Conservation (phyloP, 257 asterid genomes). For the Capsicum pubescens region DNA sequence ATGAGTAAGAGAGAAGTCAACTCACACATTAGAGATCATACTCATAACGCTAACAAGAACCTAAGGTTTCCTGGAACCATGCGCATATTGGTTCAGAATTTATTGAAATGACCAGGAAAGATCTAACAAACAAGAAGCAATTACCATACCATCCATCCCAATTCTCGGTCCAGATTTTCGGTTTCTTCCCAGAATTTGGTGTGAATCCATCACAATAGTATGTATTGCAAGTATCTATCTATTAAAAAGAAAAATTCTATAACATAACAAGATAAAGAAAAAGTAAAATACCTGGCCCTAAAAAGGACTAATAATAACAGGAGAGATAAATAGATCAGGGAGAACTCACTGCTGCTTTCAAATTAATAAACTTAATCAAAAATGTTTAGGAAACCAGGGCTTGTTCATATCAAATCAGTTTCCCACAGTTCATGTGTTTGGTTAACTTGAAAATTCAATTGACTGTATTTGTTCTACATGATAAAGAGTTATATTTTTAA, state of each 20-base stretch:
- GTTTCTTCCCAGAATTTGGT: slow-evolving; percentile 86
- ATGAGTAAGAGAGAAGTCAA: background rate
- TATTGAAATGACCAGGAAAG: slow-evolving; percentile 8
- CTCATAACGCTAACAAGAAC: slow-evolving; percentile 13
- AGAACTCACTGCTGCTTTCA: no score
- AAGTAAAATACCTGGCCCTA: background rate
- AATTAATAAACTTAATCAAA: background rate
- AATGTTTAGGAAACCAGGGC: background rate
- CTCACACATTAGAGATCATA: background rate
- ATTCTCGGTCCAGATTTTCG: slow-evolving; percentile 85
- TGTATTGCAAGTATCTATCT: slow-evolving; percentile 94
- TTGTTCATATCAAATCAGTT: background rate
- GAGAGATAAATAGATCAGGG: background rate
- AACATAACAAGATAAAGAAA: slow-evolving; percentile 19
- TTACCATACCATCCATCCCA: slow-evolving; percentile 92
- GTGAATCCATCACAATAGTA: slow-evolving; percentile 86
- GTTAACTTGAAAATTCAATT: slow-evolving; percentile 18
- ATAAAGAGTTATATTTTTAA: background rate
- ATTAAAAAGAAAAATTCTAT: slow-evolving; percentile 34
- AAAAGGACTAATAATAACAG: slow-evolving; percentile 32
- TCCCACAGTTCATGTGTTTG: background rate
- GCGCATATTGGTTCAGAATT: background rate
- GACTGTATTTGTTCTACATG: background rate
- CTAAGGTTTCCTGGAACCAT: slow-evolving; percentile 8
- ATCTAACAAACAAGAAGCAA: slow-evolving; percentile 9